Base-by-base conservation (phyloP, 495 filamentous ascomycete genomes). In the Tuber calosporum region DNA sequence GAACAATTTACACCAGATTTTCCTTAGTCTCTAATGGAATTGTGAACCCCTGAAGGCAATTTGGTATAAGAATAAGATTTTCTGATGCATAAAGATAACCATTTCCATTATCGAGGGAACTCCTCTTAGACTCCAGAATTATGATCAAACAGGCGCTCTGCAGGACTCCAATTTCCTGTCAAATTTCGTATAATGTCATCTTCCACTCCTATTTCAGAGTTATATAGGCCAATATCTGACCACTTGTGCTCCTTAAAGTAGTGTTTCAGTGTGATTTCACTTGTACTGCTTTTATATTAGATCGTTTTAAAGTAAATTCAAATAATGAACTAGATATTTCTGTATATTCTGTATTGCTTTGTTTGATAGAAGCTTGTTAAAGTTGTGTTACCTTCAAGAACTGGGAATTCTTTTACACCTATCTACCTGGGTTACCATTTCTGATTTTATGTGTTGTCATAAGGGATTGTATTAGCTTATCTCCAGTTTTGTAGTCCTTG, bases 171-270 rank as follows among this genome's bases (percentile, higher is more conserved):
- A 73, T 69, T 15, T 71, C 30, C 6, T 72, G 66, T 43, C 69
- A 43, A 36, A 77, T 75, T 41, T 77, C 73, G 17, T 66, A 41
- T n/a, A 6, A 75, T 66, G 71, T 72, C 73, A 77, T 75, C 8
- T 69, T 71, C 42, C 73, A 67, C 9, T 42, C 38, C 8, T 69
- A 69, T n/a, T 42, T 71, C 30, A 77, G 39, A 26, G 73, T 43
- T 7, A 73, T 69, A 36, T 77, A 77, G 37, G 69, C 75, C 36
- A 77, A 69, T 5, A 77, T 75, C 41, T 77, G 75, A 37, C 75
- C 75, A 4, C 73, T 69, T n/a, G 75, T 77, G 69, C 69, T 53
- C 66, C 69, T 68, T 13, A 73, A 72, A n/a, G 75, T 77, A 2
- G 69, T 76, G 1, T 13, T 4, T 42, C 41, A 9, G 0, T 4